Evolutionary conservation across 2,329 filamentous ascomycete genomes (phyloP), one percentile per base, ranked within the genome.

Genomic region (Ceratocystis ficicola): DNA sequence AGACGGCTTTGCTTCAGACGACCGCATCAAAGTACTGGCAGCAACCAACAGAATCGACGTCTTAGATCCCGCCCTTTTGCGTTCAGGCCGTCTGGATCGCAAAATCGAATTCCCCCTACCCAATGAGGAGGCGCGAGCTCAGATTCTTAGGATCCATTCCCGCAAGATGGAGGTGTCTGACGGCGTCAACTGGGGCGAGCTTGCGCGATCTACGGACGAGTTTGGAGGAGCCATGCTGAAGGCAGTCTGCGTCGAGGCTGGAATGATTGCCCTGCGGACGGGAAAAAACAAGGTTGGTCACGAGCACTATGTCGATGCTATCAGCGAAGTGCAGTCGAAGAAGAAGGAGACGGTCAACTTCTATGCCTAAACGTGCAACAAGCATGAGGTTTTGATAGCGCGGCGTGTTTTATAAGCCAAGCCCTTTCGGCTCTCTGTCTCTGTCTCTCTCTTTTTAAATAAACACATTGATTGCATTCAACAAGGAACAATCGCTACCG

Each of bases 71-170:
- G 93, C 92, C 25, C 81, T 97, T 68, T 83, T 97, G 44, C 89
- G 92, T 73, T 95, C 91, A 30, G 92, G 92, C 67, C 91, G 92
- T 79, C 81, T 97, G 68, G 92, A 97, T 76, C 85, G 92, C 74
- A 97, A 97, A 81, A 97, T 97, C 73, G 94, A 99, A 77, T 99
- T 99, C 77, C 94, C 94, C 0, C 82, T 99, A 64, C 94, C 94
- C 3, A 99, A 99, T 74, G 95, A 99, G 77, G 94, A 99, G 78
- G 92, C 94, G 1, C 86, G 94, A 68, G 93, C 93, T 22, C 93
- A 99, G 78, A 99, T 99, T 76, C 80, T 99, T 71, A 91, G 91
- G 77, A 99, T 99, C 70, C 94, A 99, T 79, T 95, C 89, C 67
- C 86, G 94, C 72, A 99, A 99, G 81, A 99, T 99, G 94, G 94